A percentile compares a stretch with the other conserved stretches of the same genome.
These are phyloP conservation scores for Rhizoclosmatium globosum DNA, from an alignment of 192 early-diverging fungal genomes.

Conservation along the genomic window DNA sequence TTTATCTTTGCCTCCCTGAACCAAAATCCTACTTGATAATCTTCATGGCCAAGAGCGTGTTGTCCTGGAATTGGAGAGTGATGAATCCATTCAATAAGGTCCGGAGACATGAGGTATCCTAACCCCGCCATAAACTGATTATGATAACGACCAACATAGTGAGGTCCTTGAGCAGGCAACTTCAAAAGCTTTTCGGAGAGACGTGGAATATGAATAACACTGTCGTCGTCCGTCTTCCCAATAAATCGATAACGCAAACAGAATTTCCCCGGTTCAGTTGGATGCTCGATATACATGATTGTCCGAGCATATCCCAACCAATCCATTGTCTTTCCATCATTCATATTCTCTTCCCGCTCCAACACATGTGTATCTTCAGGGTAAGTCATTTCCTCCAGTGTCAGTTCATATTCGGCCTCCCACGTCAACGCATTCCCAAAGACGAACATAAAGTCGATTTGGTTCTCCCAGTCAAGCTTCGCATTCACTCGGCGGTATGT, in stretches of 20 bases:
- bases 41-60: neutral
- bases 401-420: too few relatives aligned
- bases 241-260: constrained; percentile 13
- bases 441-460: too few relatives aligned
- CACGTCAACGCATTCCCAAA: too few relatives aligned
- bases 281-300: neutral
- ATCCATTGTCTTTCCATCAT: constrained; percentile 26
- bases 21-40: neutral
- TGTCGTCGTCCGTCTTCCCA: constrained; percentile 21
- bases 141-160: neutral
- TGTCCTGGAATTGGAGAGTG: neutral
- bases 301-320: constrained; percentile 1
- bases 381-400: too few relatives aligned
- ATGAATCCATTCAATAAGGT: constrained; percentile 9
- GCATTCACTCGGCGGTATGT: too few relatives aligned
- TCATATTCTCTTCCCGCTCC: neutral
- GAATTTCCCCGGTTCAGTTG: neutral
- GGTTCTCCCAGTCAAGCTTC: too few relatives aligned
- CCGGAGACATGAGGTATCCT: neutral
- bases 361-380: neutral
- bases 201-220: constrained; percentile 21
- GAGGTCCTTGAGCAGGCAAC: neutral
- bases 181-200: neutral
- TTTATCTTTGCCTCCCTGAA: neutral
- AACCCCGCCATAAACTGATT: neutral